Evolutionary conservation across 192 early-diverging fungal species (phyloP).

Genomic region (Coemansia sp.): DNA sequence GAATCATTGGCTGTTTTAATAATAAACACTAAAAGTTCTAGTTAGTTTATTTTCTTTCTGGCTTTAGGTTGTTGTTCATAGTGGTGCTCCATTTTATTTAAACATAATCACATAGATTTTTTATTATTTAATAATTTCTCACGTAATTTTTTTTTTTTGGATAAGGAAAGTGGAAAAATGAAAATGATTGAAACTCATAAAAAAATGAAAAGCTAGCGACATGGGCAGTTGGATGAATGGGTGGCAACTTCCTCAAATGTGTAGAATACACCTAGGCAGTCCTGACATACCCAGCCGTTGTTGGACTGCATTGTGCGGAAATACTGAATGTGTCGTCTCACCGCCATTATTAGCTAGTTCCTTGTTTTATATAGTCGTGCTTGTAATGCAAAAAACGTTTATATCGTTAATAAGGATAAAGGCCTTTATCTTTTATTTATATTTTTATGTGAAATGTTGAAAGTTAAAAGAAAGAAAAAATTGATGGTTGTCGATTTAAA

Average conservation of each 20-base stretch:
- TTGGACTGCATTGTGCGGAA: not conserved
- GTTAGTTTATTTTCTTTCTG: too few relatives aligned
- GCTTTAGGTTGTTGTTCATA: too few relatives aligned
- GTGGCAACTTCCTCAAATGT: conserved; percentile 45
- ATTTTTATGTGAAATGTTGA: too few relatives aligned
- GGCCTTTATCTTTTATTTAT: too few relatives aligned
- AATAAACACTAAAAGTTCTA: too few relatives aligned
- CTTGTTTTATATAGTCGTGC: too few relatives aligned
- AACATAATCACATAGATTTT: not conserved
- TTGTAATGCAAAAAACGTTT: too few relatives aligned
- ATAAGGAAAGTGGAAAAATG: not conserved
- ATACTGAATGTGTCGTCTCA: not conserved
- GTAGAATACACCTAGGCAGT: conserved; percentile 41
- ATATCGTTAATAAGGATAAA: too few relatives aligned
- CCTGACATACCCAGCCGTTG: conserved; percentile 42
- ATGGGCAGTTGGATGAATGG: conserved; percentile 37
- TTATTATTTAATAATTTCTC: not conserved
- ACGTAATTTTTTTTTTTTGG: conserved; percentile 7
- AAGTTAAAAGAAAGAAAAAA: too few relatives aligned
- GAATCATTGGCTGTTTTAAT: too few relatives aligned
- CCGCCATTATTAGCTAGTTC: not conserved
- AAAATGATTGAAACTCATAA: not conserved
- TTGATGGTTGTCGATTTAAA: not conserved
- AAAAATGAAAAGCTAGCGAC: conserved; percentile 1
- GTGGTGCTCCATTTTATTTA: too few relatives aligned